Conservation (phyloP, 306 rosid species). For the Sophora flavescens region DNA sequence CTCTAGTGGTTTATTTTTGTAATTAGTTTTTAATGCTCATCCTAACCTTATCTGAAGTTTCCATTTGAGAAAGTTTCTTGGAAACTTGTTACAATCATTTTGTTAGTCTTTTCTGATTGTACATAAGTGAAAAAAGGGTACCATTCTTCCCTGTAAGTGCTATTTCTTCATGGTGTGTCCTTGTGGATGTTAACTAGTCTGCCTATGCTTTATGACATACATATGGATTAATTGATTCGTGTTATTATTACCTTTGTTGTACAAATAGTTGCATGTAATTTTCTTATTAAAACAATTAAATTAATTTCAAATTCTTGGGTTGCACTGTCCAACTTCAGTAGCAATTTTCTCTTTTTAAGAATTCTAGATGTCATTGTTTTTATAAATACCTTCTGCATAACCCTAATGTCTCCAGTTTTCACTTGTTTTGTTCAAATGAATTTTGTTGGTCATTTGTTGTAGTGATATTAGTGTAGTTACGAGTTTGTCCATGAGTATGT, state of each 20-base stretch:
- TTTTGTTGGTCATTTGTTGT: slow-evolving; percentile 26
- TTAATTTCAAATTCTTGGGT: not conserved
- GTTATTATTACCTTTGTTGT: not conserved
- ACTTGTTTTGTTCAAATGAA: slow-evolving; percentile 8
- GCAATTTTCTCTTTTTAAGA: not conserved
- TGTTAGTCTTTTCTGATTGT: slow-evolving; percentile 16
- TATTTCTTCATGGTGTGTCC: slow-evolving; percentile 27
- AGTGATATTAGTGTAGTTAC: slow-evolving; percentile 21
- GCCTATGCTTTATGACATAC: not conserved
- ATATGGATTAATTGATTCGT: slow-evolving; percentile 6
- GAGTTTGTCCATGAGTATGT: slow-evolving; percentile 12
- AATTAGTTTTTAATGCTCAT: slow-evolving; percentile 5
- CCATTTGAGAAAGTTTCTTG: slow-evolving; percentile 28
- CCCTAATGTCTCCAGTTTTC: not conserved
- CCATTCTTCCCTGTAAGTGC: not conserved
- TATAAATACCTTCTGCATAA: not conserved
- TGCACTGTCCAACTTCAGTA: not conserved
- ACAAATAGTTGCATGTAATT: not conserved
- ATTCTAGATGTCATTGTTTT: not conserved
- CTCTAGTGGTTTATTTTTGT: slow-evolving; percentile 18
- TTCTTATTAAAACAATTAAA: not conserved
- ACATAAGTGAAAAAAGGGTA: slow-evolving; percentile 6
- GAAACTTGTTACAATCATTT: slow-evolving; percentile 18
- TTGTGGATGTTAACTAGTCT: slow-evolving; percentile 21
- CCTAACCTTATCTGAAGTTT: slow-evolving; percentile 23